A percentile compares a stretch with the other conserved stretches of the same genome.
phyloP scores from a whole-genome alignment of 768 basidiomycete genomes.

The Melanogaster broomeanus region DNA sequence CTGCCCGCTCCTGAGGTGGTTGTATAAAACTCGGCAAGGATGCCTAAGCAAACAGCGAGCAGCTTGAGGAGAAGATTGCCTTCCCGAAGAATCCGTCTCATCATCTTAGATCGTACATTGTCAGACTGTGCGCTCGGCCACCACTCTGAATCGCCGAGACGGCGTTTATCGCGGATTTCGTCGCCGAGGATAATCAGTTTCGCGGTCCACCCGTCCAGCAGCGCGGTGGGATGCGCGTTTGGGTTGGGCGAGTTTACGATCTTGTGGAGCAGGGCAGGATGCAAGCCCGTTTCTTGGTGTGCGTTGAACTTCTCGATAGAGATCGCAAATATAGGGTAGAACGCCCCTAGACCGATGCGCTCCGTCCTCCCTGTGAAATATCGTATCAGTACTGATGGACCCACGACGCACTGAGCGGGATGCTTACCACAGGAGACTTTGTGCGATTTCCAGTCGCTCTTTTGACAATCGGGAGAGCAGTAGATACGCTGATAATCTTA shows the following conservation, averaged over 20 bases:
- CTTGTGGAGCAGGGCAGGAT: constrained; percentile 26
- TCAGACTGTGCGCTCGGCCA: constrained; percentile 33
- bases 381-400: too few relatives aligned
- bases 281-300: constrained; percentile 8
- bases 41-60: constrained; percentile 32
- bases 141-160: constrained; percentile 24
- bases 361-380: constrained; percentile 41
- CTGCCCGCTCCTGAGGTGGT: constrained; percentile 26
- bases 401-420: background rate
- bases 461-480: constrained; percentile 37
- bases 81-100: constrained; percentile 27
- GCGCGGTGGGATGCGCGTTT: constrained; percentile 2
- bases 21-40: constrained; percentile 43
- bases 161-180: background rate
- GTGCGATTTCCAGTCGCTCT: constrained; percentile 32
- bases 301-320: constrained; percentile 24
- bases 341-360: constrained; percentile 32
- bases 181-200: constrained; percentile 34
- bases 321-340: constrained; percentile 35
- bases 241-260: constrained; percentile 28
- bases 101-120: constrained; percentile 30
- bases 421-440: constrained; percentile 30
- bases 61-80: constrained; percentile 35
- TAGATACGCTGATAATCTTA: constrained; percentile 24
- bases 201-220: constrained; percentile 28